Evolutionary conservation across 2,329 filamentous ascomycete genomes (phyloP), one percentile per base, ranked within the genome.

Genomic region (Pseudogymnoascus sp.): DNA sequence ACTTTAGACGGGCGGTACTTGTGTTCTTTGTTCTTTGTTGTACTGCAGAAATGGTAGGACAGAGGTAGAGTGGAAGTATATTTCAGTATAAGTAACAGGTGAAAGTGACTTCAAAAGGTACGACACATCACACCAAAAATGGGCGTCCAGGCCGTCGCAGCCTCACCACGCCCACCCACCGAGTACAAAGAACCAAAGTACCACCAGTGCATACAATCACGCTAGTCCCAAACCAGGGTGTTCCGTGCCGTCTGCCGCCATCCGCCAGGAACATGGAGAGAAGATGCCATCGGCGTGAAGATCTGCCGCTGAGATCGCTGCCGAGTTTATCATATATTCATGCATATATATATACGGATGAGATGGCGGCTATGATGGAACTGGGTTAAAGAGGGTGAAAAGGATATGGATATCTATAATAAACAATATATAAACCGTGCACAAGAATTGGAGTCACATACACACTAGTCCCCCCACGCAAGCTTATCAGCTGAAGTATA

Each of bases 271-370:
- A 57, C 48, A 57, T 57, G 48, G 25, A 57, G 48, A 34, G 48
- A 57, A 13, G n/a, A 57, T 57, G 48, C 48, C 25, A 57, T 57
- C 48, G 25, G 48, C 21, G 25, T 57, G 48, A 57, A 57, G 48
- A 57, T 57, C 48, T 57, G 25, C 48, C 48, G 48, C 48, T 19
- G n/a, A 34, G 48, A 57, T 57, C 48, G 48, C 48, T 34, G 48
- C 25, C 25, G 48, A 31, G 25, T 57, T 45, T 57, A 57, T 51
- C 45, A 51, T 57, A 57, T 57, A 57, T 34, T 11, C 19, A 34
- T 57, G 48, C 25, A 34, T 57, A 57, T 45, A 23, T 57, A 34
- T 31, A 31, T 1, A 23, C 1, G 23, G 13, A 16, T 31, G 48
- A 54, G 14, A 16, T n/a, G 48, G 14, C 8, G 25, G 4, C n/a